phyloP scores from a whole-genome alignment of 495 filamentous ascomycete species.

The Annulohypoxylon maeteangense region DNA sequence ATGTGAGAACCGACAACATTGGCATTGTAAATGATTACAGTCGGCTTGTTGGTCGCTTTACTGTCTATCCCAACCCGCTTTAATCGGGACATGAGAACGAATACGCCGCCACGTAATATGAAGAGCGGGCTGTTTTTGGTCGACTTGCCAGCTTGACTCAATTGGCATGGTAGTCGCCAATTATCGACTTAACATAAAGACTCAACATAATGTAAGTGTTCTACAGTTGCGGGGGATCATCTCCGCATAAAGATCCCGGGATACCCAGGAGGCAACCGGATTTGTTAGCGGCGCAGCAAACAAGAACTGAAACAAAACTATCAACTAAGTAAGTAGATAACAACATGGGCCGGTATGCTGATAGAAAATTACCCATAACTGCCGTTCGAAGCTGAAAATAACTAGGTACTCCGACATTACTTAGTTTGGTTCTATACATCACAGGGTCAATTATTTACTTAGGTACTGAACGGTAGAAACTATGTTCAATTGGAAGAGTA shows the following conservation, averaged over 20 bases:
- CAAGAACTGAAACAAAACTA: background rate
- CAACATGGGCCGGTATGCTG: no score
- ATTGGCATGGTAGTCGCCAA: background rate
- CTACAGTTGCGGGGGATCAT: background rate
- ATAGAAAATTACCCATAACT: no score
- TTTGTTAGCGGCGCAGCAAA: slow-evolving; percentile 8
- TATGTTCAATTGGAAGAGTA: no score
- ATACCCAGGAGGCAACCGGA: background rate
- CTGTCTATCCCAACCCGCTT: background rate
- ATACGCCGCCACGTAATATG: background rate
- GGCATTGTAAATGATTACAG: background rate
- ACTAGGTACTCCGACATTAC: no score
- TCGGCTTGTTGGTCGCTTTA: background rate
- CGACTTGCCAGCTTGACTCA: background rate
- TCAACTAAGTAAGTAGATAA: background rate
- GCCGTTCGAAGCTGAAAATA: no score
- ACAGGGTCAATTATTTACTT: no score
- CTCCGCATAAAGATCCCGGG: background rate
- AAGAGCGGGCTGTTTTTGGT: background rate
- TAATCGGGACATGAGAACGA: background rate
- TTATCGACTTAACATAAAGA: no score
- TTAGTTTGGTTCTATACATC: no score
- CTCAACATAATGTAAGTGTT: no score
- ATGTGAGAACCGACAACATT: background rate
- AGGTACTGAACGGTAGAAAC: no score